Conservation (phyloP, 441 rosid genomes). For the Isatis lusitanica region DNA sequence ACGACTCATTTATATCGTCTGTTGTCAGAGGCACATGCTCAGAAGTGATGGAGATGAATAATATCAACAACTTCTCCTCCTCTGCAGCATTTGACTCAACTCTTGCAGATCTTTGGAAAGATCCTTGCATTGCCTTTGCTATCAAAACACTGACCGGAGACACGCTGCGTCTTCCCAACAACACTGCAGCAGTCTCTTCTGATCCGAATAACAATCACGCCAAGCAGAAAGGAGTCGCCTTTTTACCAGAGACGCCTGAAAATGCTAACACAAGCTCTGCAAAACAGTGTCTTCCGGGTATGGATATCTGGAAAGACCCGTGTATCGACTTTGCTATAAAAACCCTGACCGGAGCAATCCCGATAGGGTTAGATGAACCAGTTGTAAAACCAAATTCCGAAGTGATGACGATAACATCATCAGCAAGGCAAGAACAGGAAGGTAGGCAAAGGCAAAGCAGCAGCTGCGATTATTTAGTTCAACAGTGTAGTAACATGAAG, state of each 20-base stretch:
- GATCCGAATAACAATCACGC: slow-evolving; percentile 40
- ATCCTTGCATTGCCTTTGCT: slow-evolving; percentile 99
- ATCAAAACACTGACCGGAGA: slow-evolving; percentile 85
- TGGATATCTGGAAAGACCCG: slow-evolving; percentile 79
- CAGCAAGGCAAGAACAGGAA: slow-evolving; percentile 29
- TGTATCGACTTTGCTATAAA: slow-evolving; percentile 94
- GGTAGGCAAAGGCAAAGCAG: slow-evolving; percentile 32
- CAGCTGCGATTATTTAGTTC: slow-evolving; percentile 20
- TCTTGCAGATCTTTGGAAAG: slow-evolving; percentile 73
- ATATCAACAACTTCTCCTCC: slow-evolving; percentile 17
- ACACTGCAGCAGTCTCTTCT: slow-evolving; percentile 36
- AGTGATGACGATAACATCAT: neutral
- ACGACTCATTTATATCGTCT: neutral
- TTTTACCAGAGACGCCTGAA: slow-evolving; percentile 25
- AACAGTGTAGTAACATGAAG: slow-evolving; percentile 21
- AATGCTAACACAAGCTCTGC: slow-evolving; percentile 28
- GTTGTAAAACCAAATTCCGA: neutral
- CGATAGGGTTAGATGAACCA: slow-evolving; percentile 47
- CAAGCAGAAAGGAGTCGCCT: slow-evolving; percentile 26
- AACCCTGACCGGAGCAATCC: slow-evolving; percentile 81
- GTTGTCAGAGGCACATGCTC: slow-evolving; percentile 19
- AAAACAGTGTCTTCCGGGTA: slow-evolving; percentile 33
- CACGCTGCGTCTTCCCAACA: slow-evolving; percentile 44
- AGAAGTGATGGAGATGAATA: slow-evolving; percentile 23
- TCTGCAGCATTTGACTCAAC: slow-evolving; percentile 50